Conservation (phyloP, 2,329 filamentous ascomycete species). For the Fusarium paranaense region DNA sequence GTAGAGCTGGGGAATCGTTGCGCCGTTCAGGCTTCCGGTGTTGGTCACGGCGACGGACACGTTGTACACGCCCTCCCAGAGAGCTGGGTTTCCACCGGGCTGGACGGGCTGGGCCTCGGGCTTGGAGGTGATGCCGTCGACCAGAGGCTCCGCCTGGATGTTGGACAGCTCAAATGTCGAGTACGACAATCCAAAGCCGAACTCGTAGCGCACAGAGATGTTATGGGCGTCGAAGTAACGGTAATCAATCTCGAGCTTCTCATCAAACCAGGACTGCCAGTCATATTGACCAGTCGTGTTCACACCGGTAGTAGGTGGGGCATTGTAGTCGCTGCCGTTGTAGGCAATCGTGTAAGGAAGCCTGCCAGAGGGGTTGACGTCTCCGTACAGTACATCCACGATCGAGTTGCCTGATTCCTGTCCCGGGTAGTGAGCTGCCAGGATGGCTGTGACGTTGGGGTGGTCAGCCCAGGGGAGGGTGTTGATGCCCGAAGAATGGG, state of each 20-base stretch:
- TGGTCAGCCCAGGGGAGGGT: slow-evolving; percentile 76
- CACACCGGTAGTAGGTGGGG: slow-evolving; percentile 52
- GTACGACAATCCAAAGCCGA: slow-evolving; percentile 77
- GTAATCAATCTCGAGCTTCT: slow-evolving; percentile 77
- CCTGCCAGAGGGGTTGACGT: slow-evolving; percentile 74
- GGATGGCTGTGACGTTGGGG: slow-evolving; percentile 73
- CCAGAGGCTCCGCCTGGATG: slow-evolving; percentile 38
- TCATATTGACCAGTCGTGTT: slow-evolving; percentile 53
- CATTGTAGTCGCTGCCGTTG: slow-evolving; percentile 61
- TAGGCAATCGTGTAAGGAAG: slow-evolving; percentile 79
- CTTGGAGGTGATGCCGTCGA: slow-evolving; percentile 41
- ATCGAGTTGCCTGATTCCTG: slow-evolving; percentile 78
- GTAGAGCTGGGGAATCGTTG: slow-evolving; percentile 67
- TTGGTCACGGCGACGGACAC: slow-evolving; percentile 62
- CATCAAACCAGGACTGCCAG: slow-evolving; percentile 65
- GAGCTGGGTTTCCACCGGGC: slow-evolving; percentile 67
- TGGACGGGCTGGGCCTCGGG: slow-evolving; percentile 45
- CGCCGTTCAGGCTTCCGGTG: slow-evolving; percentile 60
- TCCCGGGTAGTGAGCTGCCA: slow-evolving; percentile 77
- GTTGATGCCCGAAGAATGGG: slow-evolving; percentile 76
- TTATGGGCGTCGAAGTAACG: slow-evolving; percentile 71
- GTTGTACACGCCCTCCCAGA: slow-evolving; percentile 64
- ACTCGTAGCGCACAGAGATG: slow-evolving; percentile 72
- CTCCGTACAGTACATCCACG: slow-evolving; percentile 75
- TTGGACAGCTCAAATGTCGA: slow-evolving; percentile 68